These are phyloP conservation scores for Amyloporia xantha DNA, from an alignment of 768 basidiomycete genomes.

Conservation along the genomic window DNA sequence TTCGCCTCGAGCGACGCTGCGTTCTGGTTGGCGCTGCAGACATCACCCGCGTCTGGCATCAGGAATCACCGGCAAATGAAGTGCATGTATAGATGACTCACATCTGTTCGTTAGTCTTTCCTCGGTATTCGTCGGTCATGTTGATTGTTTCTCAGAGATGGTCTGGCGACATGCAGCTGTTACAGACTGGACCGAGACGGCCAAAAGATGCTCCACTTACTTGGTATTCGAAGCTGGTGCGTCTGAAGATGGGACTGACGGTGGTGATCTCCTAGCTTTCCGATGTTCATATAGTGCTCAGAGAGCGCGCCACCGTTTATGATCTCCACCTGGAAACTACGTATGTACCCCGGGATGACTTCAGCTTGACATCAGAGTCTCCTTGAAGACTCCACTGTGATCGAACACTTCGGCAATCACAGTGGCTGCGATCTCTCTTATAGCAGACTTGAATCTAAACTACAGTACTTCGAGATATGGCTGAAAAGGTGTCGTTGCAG, in stretches of 20 bases:
- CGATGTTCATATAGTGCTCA: not conserved
- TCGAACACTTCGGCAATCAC: too few relatives aligned
- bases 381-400: too few relatives aligned
- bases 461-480: too few relatives aligned
- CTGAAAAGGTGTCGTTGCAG: too few relatives aligned
- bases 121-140: not conserved
- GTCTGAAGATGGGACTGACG: not conserved
- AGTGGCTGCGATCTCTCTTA: too few relatives aligned
- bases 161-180: not conserved
- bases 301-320: not conserved
- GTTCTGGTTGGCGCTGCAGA: slow-evolving; percentile 1
- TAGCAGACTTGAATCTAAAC: too few relatives aligned
- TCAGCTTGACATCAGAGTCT: not conserved
- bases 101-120: slow-evolving; percentile 2
- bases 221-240: too few relatives aligned
- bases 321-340: not conserved
- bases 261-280: not conserved
- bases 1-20: slow-evolving; percentile 3
- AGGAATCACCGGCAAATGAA: not conserved
- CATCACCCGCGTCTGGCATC: not conserved
- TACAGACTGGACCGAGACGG: not conserved
- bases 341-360: not conserved
- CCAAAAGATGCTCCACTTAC: not conserved
- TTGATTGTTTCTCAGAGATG: not conserved
- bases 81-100: not conserved